Evolutionary conservation across 169 alveolate species (phyloP).

Genomic region (Cyclospora cayetanensis): DNA sequence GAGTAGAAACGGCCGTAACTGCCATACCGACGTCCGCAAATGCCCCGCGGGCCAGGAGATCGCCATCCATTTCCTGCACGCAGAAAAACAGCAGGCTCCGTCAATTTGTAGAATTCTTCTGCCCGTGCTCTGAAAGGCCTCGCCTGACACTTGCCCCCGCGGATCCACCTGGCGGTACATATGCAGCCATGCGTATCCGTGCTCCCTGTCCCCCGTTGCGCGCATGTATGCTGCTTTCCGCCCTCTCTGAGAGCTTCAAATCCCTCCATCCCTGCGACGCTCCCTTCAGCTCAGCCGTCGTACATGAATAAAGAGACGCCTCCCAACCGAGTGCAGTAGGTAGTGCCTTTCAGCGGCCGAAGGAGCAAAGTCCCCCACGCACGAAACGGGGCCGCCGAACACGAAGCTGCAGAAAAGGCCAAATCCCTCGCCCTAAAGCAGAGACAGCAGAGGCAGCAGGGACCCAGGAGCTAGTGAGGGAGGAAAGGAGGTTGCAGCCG

Average conservation of each 20-base stretch:
- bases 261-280: neutral
- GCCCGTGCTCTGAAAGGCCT: neutral
- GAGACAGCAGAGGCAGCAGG: neutral
- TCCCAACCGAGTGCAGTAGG: constrained; percentile 56
- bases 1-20: constrained; percentile 7
- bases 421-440: constrained; percentile 26
- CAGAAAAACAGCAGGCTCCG: neutral
- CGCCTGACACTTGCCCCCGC: neutral
- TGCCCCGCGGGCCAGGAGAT: constrained; percentile 52
- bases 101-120: neutral
- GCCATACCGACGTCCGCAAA: constrained; percentile 26
- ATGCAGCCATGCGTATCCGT: neutral
- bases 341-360: constrained; percentile 52
- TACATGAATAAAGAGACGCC: constrained; percentile 60
- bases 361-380: constrained; percentile 39
- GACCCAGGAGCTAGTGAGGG: too few species aligned
- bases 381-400: constrained; percentile 35
- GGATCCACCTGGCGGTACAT: neutral
- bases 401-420: constrained; percentile 24
- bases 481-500: too few species aligned
- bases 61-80: constrained; percentile 67
- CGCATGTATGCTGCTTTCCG: neutral
- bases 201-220: neutral
- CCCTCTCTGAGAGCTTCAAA: neutral
- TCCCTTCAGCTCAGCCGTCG: neutral